phyloP scores from a whole-genome alignment of 2,329 filamentous ascomycete genomes.

The Neonectria hederae region DNA sequence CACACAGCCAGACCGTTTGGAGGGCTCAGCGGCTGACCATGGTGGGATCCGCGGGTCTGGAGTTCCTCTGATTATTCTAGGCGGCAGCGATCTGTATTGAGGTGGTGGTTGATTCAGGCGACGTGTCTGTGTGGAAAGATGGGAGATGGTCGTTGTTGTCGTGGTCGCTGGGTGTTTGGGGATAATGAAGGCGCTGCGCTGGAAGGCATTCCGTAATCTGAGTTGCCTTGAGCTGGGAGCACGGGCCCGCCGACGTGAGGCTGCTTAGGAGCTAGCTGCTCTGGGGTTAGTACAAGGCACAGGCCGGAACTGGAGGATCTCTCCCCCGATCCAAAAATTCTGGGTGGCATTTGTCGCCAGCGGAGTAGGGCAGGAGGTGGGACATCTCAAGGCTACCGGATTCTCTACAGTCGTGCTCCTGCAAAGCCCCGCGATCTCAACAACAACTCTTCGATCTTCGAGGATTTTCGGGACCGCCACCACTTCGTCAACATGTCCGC shows the following conservation, averaged over 20 bases:
- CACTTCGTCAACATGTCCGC: constrained; percentile 55
- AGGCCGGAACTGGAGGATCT: constrained; percentile 53
- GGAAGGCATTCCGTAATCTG: constrained; percentile 53
- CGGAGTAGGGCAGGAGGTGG: constrained; percentile 54
- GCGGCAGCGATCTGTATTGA: not conserved
- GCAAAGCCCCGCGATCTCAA: constrained; percentile 45
- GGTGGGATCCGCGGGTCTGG: constrained; percentile 47
- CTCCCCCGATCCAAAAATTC: constrained; percentile 54
- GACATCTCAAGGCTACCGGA: constrained; percentile 50
- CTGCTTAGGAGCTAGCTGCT: constrained; percentile 38
- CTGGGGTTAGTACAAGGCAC: constrained; percentile 37
- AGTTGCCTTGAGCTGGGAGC: constrained; percentile 53
- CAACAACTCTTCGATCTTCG: constrained; percentile 33
- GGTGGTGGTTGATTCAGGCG: constrained; percentile 2
- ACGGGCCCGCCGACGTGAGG: constrained; percentile 42
- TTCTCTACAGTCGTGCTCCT: constrained; percentile 44
- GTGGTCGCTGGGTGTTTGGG: constrained; percentile 40
- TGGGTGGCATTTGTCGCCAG: constrained; percentile 44
- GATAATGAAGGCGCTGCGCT: constrained; percentile 43
- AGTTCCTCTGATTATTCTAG: constrained; percentile 5
- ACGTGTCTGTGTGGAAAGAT: constrained; percentile 13
- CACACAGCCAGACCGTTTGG: constrained; percentile 22
- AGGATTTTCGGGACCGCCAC: constrained; percentile 39
- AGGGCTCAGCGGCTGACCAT: constrained; percentile 51
- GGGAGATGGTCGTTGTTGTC: constrained; percentile 23